These are phyloP conservation scores for Bifiguratus adelaidae DNA, from an alignment of 192 early-diverging fungal species.

Conservation along the genomic window DNA sequence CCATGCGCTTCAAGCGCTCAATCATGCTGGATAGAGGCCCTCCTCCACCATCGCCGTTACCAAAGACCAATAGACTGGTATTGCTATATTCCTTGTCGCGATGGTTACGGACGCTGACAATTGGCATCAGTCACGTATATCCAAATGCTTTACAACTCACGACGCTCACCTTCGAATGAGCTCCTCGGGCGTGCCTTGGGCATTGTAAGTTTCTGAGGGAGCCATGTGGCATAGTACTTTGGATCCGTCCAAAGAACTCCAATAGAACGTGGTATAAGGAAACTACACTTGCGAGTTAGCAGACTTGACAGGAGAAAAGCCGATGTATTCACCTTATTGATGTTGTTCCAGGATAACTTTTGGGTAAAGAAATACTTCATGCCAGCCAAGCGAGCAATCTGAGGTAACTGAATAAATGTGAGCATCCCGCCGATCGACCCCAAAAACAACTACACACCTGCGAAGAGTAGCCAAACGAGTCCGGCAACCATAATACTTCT, in stretches of 20 bases:
- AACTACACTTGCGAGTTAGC: too few species aligned
- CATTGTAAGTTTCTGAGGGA: constrained; percentile 81
- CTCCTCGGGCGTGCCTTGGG: constrained; percentile 28
- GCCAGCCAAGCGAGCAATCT: constrained; percentile 42
- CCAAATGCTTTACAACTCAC: too few species aligned
- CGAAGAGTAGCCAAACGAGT: constrained; percentile 76
- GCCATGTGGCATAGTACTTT: constrained; percentile 82
- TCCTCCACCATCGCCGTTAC: constrained; percentile 96
- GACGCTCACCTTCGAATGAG: not conserved
- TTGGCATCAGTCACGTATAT: not conserved
- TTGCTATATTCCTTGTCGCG: constrained; percentile 79
- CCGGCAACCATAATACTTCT: constrained; percentile 90
- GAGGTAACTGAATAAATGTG: not conserved
- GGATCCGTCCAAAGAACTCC: constrained; percentile 85
- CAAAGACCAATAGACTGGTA: constrained; percentile 82
- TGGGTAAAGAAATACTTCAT: constrained; percentile 97
- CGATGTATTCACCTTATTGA: constrained; percentile 62
- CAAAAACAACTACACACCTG: constrained; percentile 4
- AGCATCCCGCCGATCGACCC: not conserved
- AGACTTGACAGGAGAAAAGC: not conserved
- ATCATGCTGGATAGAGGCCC: constrained; percentile 79
- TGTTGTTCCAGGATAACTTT: constrained; percentile 98
- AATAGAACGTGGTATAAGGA: constrained; percentile 92
- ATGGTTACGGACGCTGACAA: constrained; percentile 68
- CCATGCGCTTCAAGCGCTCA: constrained; percentile 68